phyloP scores from a whole-genome alignment of 2,329 filamentous ascomycete genomes.

The Cytospora mali region DNA sequence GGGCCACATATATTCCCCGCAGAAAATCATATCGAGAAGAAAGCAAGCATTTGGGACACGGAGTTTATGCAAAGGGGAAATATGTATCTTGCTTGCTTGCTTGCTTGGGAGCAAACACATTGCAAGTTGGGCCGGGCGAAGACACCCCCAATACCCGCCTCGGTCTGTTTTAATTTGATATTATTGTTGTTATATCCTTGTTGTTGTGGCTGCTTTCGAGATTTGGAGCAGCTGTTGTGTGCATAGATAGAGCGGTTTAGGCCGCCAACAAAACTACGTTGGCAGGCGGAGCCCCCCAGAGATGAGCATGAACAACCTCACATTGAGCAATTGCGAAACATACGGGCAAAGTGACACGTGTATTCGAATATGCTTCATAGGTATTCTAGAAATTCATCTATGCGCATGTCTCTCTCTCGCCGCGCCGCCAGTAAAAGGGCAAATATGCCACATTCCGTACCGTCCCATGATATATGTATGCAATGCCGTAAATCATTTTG shows the following conservation, averaged over 20 bases:
- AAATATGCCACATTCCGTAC: neutral
- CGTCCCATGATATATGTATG: slow-evolving; percentile 18
- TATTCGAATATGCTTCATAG: neutral
- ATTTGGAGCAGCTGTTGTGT: slow-evolving; percentile 4
- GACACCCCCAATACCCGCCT: neutral
- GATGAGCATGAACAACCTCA: neutral
- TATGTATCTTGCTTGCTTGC: neutral
- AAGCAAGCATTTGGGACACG: slow-evolving; percentile 15
- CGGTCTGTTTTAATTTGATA: neutral
- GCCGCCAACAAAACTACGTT: neutral
- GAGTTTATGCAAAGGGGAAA: slow-evolving; percentile 3
- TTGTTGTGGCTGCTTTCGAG: neutral
- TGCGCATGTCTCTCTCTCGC: neutral
- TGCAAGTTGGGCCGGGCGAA: neutral
- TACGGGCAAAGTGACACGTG: neutral
- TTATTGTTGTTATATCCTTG: neutral
- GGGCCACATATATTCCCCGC: too few relatives aligned
- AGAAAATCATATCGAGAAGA: neutral
- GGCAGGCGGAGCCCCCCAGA: slow-evolving; percentile 7
- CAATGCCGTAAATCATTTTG: slow-evolving; percentile 3
- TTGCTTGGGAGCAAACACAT: neutral
- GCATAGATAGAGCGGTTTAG: slow-evolving; percentile 1
- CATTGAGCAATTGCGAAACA: neutral
- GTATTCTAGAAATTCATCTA: neutral
- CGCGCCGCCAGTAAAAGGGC: neutral